Evolutionary conservation across 495 filamentous ascomycete species (phyloP).

Genomic region (Cercophora newfieldiana): DNA sequence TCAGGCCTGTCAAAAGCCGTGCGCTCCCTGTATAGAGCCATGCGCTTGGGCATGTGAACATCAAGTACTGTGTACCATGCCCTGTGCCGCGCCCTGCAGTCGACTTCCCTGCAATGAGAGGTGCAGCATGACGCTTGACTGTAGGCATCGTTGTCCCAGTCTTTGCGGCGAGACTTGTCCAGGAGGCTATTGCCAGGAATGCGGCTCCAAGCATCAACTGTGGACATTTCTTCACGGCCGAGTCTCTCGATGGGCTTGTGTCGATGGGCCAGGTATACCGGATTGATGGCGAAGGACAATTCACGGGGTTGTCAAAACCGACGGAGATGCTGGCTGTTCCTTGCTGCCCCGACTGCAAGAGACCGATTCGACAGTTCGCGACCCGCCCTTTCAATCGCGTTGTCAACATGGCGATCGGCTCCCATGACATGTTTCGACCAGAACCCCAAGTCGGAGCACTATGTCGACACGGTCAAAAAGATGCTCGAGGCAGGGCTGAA

Average conservation of each 20-base stretch:
- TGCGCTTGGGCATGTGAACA: conserved; percentile 56
- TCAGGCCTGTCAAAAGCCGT: conserved; percentile 60
- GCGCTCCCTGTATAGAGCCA: conserved; percentile 61
- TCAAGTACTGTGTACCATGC: conserved; percentile 58
- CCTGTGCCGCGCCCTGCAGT: conserved; percentile 69
- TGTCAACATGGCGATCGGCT: conserved; percentile 31
- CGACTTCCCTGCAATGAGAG: conserved; percentile 64
- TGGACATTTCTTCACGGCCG: conserved; percentile 62
- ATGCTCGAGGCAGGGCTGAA: conserved; percentile 16
- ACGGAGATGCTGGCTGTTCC: not conserved
- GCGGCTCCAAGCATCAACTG: conserved; percentile 60
- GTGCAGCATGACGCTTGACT: conserved; percentile 56
- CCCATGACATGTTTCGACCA: not conserved
- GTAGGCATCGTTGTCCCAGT: conserved; percentile 56
- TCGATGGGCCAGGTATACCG: conserved; percentile 60
- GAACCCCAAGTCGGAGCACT: not conserved
- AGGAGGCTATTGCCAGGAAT: conserved; percentile 55
- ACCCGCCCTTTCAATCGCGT: conserved; percentile 31
- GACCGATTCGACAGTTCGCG: conserved; percentile 27
- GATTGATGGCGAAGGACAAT: conserved; percentile 44
- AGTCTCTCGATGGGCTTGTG: conserved; percentile 65
- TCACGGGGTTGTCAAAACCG: conserved; percentile 18
- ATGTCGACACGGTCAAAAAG: conserved; percentile 1
- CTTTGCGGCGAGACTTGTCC: conserved; percentile 63
- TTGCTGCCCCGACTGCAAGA: conserved; percentile 26